Evolutionary conservation across 345 rosid species (phyloP).

Genomic region (Brassica juncea): DNA sequence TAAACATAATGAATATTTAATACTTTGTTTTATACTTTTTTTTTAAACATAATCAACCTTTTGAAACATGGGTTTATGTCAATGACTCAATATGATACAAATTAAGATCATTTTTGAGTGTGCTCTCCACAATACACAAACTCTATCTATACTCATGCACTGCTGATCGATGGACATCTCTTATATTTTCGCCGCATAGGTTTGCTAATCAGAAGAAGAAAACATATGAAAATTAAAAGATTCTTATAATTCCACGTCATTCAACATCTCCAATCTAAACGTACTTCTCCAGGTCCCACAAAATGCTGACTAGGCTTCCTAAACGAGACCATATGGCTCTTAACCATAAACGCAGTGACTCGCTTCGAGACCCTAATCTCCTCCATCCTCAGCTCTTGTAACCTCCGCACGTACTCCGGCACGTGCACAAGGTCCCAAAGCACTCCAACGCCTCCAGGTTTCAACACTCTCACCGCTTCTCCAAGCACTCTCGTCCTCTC

Average conservation of each 20-base stretch:
- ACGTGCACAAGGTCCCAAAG: conserved; percentile 87
- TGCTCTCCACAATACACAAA: background rate
- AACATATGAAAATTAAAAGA: background rate
- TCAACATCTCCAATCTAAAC: conserved; percentile 72
- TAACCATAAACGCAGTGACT: conserved; percentile 90
- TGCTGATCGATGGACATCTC: background rate
- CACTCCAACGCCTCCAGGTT: conserved; percentile 75
- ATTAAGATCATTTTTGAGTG: background rate
- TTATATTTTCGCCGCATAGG: background rate
- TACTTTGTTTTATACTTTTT: background rate
- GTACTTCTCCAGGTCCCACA: conserved; percentile 61
- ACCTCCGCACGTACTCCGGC: conserved; percentile 73
- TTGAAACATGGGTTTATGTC: background rate
- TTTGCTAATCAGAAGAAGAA: background rate
- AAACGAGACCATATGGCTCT: conserved; percentile 88
- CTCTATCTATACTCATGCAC: background rate
- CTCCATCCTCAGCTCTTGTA: conserved; percentile 89
- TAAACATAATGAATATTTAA: background rate
- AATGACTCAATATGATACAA: background rate
- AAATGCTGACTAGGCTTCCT: conserved; percentile 74
- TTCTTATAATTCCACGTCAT: background rate
- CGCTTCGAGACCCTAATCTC: conserved; percentile 77
- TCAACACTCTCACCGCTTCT: conserved; percentile 86
- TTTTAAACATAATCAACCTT: background rate
- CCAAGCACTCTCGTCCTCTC: conserved; percentile 85